Evolutionary conservation across 148 eudicot genomes (phyloP).

Genomic region (Persicaria tinctoria): DNA sequence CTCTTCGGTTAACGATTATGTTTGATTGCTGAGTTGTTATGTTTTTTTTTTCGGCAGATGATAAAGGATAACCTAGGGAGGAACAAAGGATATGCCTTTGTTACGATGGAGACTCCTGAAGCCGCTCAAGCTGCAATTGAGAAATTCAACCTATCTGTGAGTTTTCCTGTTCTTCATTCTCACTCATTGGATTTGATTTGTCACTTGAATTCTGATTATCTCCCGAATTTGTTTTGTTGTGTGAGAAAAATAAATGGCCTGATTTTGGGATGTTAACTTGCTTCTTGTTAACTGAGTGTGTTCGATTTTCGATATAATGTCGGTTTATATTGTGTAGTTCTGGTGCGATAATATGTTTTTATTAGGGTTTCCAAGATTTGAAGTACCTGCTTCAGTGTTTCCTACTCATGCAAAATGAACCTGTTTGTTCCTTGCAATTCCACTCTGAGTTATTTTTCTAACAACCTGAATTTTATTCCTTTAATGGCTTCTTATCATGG

Average conservation of each 20-base stretch:
- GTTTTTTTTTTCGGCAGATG: conserved; percentile 28
- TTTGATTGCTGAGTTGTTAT: neutral
- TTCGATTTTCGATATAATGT: no score
- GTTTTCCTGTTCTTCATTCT: conserved; percentile 12
- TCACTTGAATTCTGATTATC: neutral
- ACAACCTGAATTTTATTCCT: neutral
- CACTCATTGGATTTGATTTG: neutral
- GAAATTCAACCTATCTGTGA: conserved; percentile 54
- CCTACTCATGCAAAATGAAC: neutral
- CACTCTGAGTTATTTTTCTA: neutral
- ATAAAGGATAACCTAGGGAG: conserved; percentile 70
- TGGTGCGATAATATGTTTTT: neutral
- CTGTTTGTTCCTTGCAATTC: neutral
- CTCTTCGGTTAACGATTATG: neutral
- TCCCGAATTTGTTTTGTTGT: neutral
- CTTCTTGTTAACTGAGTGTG: neutral
- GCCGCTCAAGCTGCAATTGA: conserved; percentile 70
- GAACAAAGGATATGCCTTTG: conserved; percentile 77
- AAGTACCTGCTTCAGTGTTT: neutral
- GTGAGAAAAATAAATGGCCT: no score
- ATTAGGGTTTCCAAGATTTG: neutral
- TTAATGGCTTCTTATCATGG: neutral
- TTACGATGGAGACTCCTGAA: conserved; percentile 74
- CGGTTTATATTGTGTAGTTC: neutral
- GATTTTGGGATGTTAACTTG: neutral